Evolutionary conservation across 495 filamentous ascomycete genomes (phyloP).

Genomic region (Massariosphaeria phaeospora): DNA sequence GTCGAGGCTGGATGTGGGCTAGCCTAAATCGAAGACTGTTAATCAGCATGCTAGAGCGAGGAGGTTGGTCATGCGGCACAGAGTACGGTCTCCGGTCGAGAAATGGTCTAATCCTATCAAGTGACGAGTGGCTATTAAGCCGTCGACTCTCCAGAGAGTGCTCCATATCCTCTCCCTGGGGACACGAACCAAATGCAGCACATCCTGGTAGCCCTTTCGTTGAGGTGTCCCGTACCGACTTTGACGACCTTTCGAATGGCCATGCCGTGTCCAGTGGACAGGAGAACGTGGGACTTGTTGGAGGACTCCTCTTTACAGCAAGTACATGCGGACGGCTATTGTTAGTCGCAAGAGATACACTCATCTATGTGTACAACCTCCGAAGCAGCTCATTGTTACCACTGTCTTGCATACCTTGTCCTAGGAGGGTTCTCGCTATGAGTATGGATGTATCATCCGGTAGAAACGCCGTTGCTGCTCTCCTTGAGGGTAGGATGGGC

Average conservation of each 20-base stretch:
- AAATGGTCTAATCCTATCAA: slow-evolving; percentile 30
- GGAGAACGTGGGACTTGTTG: slow-evolving; percentile 33
- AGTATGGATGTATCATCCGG: slow-evolving; percentile 60
- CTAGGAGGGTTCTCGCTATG: slow-evolving; percentile 54
- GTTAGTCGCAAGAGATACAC: slow-evolving; percentile 52
- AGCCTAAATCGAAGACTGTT: slow-evolving; percentile 55
- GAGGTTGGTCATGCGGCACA: slow-evolving; percentile 56
- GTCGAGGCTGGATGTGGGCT: slow-evolving; percentile 60
- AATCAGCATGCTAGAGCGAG: slow-evolving; percentile 50
- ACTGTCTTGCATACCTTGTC: slow-evolving; percentile 56
- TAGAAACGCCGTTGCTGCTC: slow-evolving; percentile 55
- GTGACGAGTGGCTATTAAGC: slow-evolving; percentile 54
- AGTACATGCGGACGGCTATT: slow-evolving; percentile 60
- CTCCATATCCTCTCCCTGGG: slow-evolving; percentile 49
- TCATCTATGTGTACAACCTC: slow-evolving; percentile 60
- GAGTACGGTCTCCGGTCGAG: slow-evolving; percentile 36
- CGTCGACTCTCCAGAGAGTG: slow-evolving; percentile 59
- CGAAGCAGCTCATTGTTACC: slow-evolving; percentile 42
- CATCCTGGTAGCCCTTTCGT: background rate
- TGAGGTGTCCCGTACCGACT: slow-evolving; percentile 32
- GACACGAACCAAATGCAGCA: slow-evolving; percentile 39
- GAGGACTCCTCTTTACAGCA: slow-evolving; percentile 47
- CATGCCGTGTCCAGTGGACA: slow-evolving; percentile 19
- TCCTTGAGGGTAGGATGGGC: slow-evolving; percentile 59
- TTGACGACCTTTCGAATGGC: slow-evolving; percentile 37